Evolutionary conservation across 2,329 filamentous ascomycete species (phyloP).

Genomic region (Calonectria naviculata): DNA sequence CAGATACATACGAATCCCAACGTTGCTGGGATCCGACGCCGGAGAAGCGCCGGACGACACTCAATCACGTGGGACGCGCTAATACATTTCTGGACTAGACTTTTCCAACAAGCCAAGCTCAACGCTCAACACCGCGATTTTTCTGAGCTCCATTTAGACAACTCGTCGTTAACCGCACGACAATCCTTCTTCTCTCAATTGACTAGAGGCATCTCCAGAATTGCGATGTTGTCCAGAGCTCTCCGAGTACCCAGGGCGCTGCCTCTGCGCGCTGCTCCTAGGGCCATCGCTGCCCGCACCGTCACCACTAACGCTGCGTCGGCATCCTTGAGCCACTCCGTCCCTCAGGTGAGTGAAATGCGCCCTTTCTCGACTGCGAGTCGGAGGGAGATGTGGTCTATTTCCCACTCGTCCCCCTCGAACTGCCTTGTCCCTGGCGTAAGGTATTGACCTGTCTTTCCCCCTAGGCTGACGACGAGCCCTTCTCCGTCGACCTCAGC

Average conservation of each 20-base stretch:
- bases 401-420: background rate
- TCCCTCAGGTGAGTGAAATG: conserved; percentile 58
- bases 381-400: conserved; percentile 10
- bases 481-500: conserved; percentile 91
- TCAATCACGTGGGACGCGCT: conserved; percentile 39
- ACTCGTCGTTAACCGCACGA: conserved; percentile 46
- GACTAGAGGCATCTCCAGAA: conserved; percentile 46
- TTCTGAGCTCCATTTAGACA: conserved; percentile 52
- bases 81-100: conserved; percentile 43
- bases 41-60: conserved; percentile 22
- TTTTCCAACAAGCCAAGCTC: conserved; percentile 53
- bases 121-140: conserved; percentile 58
- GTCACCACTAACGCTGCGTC: conserved; percentile 97
- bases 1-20: background rate
- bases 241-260: conserved; percentile 70
- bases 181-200: conserved; percentile 44
- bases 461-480: conserved; percentile 87
- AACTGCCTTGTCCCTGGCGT: background rate
- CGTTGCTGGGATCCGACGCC: conserved; percentile 8
- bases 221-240: conserved; percentile 77
- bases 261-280: conserved; percentile 64
- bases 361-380: conserved; percentile 31
- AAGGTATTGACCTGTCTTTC: conserved; percentile 28
- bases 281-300: conserved; percentile 69
- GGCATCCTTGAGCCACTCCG: conserved; percentile 84